phyloP scores from a whole-genome alignment of 805 yeast species.

The Yarrowia sp. region DNA sequence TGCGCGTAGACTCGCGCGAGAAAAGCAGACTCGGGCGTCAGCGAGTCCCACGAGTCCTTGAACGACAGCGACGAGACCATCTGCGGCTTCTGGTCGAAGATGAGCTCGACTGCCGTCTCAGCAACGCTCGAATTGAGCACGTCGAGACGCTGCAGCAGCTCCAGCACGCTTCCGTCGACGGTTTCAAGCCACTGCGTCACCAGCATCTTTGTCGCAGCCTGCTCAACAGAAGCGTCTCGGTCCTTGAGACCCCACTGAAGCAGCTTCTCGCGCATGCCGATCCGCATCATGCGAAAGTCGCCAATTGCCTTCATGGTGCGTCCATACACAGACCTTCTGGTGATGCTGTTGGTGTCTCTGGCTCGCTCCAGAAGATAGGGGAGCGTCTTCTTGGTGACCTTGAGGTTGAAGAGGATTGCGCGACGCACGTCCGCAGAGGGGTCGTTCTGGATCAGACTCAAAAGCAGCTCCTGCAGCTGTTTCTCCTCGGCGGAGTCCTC shows the following conservation, averaged over 20 bases:
- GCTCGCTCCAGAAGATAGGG: constrained; percentile 74
- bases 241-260: constrained; percentile 85
- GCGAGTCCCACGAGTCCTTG: constrained; percentile 63
- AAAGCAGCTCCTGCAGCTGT: constrained; percentile 37
- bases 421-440: constrained; percentile 85
- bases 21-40: constrained; percentile 74
- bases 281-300: constrained; percentile 55
- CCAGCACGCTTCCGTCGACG: constrained; percentile 66
- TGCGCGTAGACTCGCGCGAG: constrained; percentile 64
- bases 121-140: constrained; percentile 69
- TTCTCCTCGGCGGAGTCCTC: constrained; percentile 34
- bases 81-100: constrained; percentile 64
- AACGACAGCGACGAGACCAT: constrained; percentile 58
- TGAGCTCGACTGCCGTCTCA: constrained; percentile 59
- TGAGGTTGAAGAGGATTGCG: constrained; percentile 72
- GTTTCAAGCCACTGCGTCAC: constrained; percentile 68
- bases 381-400: constrained; percentile 52
- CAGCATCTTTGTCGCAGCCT: constrained; percentile 70
- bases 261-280: constrained; percentile 59
- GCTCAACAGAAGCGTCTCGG: constrained; percentile 69
- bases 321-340: constrained; percentile 70
- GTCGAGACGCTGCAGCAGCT: constrained; percentile 66
- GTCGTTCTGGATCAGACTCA: constrained; percentile 67
- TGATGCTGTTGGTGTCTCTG: constrained; percentile 68
- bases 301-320: constrained; percentile 66